Evolutionary conservation across 1,284 basidiomycete species (phyloP).

Genomic region (Sporisorium exsertum): DNA sequence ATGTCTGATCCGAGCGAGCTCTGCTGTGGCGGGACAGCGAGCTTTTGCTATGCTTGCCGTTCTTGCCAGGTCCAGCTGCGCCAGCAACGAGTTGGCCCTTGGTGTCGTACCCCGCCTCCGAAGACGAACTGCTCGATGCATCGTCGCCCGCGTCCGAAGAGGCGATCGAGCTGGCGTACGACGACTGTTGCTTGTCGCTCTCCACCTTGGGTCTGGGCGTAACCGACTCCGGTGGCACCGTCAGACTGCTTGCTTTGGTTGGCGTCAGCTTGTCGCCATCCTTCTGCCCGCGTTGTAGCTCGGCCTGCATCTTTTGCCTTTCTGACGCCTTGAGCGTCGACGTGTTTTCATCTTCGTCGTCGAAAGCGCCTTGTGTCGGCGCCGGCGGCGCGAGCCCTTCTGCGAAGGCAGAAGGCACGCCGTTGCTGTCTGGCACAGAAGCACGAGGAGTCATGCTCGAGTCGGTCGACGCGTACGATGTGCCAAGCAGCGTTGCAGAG

Average conservation of each 20-base stretch:
- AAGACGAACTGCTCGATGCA: constrained; percentile 31
- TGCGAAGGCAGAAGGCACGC: constrained; percentile 3
- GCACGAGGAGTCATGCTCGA: constrained; percentile 49
- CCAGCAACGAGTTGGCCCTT: constrained; percentile 19
- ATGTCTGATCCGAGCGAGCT: constrained; percentile 30
- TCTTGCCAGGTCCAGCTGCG: neutral
- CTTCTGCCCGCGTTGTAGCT: constrained; percentile 23
- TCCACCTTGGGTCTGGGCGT: constrained; percentile 28
- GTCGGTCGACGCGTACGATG: constrained; percentile 47
- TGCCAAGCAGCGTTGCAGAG: constrained; percentile 17
- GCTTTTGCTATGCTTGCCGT: constrained; percentile 18
- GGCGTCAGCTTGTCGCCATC: constrained; percentile 22
- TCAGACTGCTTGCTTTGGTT: constrained; percentile 8
- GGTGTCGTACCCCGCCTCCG: constrained; percentile 29
- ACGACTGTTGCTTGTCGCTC: constrained; percentile 18
- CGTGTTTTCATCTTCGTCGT: constrained; percentile 26
- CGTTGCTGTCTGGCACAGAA: constrained; percentile 19
- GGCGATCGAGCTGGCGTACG: constrained; percentile 27
- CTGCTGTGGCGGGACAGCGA: constrained; percentile 24
- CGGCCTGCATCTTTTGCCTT: constrained; percentile 37
- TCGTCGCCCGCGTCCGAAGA: constrained; percentile 24
- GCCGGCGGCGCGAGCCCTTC: constrained; percentile 7
- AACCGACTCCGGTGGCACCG: constrained; percentile 3
- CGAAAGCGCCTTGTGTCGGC: neutral
- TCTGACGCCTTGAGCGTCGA: constrained; percentile 55